Evolutionary conservation across 495 filamentous ascomycete genomes (phyloP), one percentile per base, ranked within the genome.

Genomic region (Niebla homalea): DNA sequence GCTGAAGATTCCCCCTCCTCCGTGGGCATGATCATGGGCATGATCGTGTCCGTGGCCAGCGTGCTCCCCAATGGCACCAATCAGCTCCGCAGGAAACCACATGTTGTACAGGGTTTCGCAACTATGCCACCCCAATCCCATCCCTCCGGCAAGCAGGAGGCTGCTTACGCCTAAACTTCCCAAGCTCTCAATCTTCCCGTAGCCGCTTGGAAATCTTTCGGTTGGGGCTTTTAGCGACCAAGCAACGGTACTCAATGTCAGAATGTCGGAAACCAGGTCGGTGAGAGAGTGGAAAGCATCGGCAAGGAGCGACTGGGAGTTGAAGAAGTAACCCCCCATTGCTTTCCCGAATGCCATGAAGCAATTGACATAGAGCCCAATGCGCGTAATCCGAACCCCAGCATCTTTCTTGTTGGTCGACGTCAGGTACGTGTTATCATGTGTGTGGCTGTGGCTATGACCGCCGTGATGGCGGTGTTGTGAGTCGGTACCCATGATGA

Each of bases 121-220:
- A 50, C 85, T 83, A 62, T 85, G 80, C 64, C 83, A 73, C 49
- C 88, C 87, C 85, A 98, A 94, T 57, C 89, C 86, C 32, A 94
- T 65, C 21, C 92, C 92, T 40, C 93, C 92, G 46, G 78, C 77
- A 15, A 97, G 75, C 56, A 98, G 70, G 60, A 98, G 78, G 40
- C 86, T 81, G 51, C 87, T 94, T 18, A 98, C 92, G 14, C 92
- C 93, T 57, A 98, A 64, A 14, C 87, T 88, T 12, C 92, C 92
- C 63, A 98, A 70, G 58, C 87, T 92, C 69, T 98, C 92, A n/a
- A 98, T 75, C 69, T 98, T 98, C 52, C 92, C 92, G 60, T 93
- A 98, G 5, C 92, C 92, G 58, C 77, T 74, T 15, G 92, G 92
- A 63, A 95, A 97, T 32, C 75, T 72, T 29, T 79, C 74, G 14